A percentile compares a stretch with the other conserved stretches of the same genome.
These are phyloP conservation scores for Stachybotrys echinatus DNA, from an alignment of 2,329 filamentous ascomycete genomes.

Conservation along the genomic window DNA sequence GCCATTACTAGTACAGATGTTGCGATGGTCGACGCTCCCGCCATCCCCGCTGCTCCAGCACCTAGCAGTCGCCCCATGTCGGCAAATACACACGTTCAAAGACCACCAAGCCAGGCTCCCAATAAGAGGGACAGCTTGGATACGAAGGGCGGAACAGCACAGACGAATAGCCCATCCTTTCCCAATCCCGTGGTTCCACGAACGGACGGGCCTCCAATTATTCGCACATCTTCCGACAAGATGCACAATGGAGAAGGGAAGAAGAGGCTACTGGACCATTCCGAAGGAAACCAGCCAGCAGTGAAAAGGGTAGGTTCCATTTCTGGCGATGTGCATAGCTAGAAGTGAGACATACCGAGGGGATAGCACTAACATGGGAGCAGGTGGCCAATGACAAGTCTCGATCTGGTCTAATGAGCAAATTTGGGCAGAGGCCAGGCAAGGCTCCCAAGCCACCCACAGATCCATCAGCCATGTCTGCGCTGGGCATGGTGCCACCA, in stretches of 20 bases:
- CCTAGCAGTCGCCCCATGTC: not conserved
- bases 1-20: slow-evolving; percentile 9
- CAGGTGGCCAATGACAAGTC: slow-evolving; percentile 24
- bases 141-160: not conserved
- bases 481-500: slow-evolving; percentile 42
- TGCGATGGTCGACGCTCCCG: slow-evolving; percentile 11
- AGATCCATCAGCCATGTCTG: slow-evolving; percentile 49
- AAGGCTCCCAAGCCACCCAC: slow-evolving; percentile 23
- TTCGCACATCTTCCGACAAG: slow-evolving; percentile 27
- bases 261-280: slow-evolving; percentile 38
- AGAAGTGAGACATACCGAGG: not conserved
- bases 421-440: slow-evolving; percentile 26
- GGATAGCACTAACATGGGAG: slow-evolving; percentile 15
- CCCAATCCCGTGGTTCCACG: slow-evolving; percentile 11
- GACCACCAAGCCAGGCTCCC: not conserved
- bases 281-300: slow-evolving; percentile 21
- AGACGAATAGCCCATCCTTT: not conserved
- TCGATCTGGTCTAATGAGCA: slow-evolving; percentile 27
- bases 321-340: not conserved
- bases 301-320: slow-evolving; percentile 38
- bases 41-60: not conserved
- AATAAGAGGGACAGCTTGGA: not conserved
- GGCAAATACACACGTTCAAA: slow-evolving; percentile 5
- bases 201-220: slow-evolving; percentile 27
- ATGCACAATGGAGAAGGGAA: slow-evolving; percentile 20